Evolutionary conservation across 2,329 filamentous ascomycete species (phyloP).

Genomic region (Talaromyces sp.): DNA sequence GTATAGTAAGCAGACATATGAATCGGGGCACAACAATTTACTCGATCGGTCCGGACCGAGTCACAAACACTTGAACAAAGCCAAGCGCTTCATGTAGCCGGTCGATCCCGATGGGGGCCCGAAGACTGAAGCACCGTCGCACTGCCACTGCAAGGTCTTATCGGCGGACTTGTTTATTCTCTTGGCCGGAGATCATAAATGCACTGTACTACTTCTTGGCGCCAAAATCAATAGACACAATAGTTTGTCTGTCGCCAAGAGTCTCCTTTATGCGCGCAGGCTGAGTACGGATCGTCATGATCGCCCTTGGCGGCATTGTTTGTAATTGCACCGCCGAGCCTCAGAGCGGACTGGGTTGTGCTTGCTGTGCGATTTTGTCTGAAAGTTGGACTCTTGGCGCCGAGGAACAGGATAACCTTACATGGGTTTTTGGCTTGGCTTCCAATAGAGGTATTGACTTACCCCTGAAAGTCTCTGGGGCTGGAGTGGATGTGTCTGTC

Average conservation of each 20-base stretch:
- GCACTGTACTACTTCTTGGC: constrained; percentile 16
- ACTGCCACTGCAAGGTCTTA: constrained; percentile 6
- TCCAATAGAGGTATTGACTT: background rate
- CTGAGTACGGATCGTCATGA: constrained; percentile 17
- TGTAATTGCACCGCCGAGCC: constrained; percentile 13
- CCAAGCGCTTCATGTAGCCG: constrained; percentile 1
- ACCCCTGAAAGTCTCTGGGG: background rate
- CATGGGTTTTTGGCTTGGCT: background rate
- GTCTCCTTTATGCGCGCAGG: constrained; percentile 2
- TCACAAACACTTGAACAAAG: constrained; percentile 5
- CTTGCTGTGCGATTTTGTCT: background rate
- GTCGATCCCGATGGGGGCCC: constrained; percentile 9
- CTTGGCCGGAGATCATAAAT: background rate
- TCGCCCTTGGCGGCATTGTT: constrained; percentile 22
- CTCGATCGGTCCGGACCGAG: constrained; percentile 12
- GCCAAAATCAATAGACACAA: constrained; percentile 7
- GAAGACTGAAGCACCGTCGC: background rate
- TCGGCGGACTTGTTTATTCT: no score
- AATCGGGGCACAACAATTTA: background rate
- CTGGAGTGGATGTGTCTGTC: background rate
- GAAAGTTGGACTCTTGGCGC: constrained; percentile 10
- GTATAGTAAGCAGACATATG: background rate
- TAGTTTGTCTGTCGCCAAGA: constrained; percentile 13
- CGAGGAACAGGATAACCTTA: background rate
- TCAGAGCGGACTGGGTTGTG: background rate